Evolutionary conservation across 2,329 filamentous ascomycete genomes (phyloP), one percentile per base, ranked within the genome.

Genomic region (Cladosporium sp.): DNA sequence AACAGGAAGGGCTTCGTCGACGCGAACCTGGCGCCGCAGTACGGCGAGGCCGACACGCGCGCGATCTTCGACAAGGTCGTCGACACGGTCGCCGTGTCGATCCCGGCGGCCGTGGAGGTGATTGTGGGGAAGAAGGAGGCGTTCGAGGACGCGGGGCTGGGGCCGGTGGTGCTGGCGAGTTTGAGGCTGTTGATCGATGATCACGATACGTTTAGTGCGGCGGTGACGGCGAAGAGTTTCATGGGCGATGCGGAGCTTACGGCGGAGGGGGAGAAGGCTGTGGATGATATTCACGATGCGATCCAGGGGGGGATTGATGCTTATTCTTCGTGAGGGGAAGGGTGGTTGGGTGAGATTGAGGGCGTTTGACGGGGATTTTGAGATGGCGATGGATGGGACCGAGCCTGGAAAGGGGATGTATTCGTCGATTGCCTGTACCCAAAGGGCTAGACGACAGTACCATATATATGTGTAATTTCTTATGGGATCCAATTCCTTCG

Each of bases 121-220:
- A 51, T 61, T 14, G 53, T 62, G 44, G 53, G 53, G 31, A 63
- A 63, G 59, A 60, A 62, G 57, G 52, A 52, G 16, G 45, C 58
- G 18, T 63, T 63, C 49, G 59, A 63, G 46, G 56, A 46, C 2
- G 58, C 61, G 10, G 46, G 61, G n/a, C 16, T 61, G 19, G 51
- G 56, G 8, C 60, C 59, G 16, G 33, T 63, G 51, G 54, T 63
- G 13, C 54, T 58, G 49, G 55, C 58, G 14, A 60, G 58, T 10
- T 54, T 63, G 43, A 56, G 61, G 49, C 32, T 63, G 51, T 53
- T 63, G 52, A 56, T 61, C 34, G 46, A 32, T 7, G 61, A 63
- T 43, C 61, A 63, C 45, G 60, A 61, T 49, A 62, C 60, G 6
- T 63, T 63, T 42, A 56, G 52, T 11, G 38, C 54, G 14, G 59